A percentile compares a stretch with the other conserved stretches of the same genome.
Conservation (phyloP, 2,329 filamentous ascomycete species). For the Cytospora chrysosperma region DNA sequence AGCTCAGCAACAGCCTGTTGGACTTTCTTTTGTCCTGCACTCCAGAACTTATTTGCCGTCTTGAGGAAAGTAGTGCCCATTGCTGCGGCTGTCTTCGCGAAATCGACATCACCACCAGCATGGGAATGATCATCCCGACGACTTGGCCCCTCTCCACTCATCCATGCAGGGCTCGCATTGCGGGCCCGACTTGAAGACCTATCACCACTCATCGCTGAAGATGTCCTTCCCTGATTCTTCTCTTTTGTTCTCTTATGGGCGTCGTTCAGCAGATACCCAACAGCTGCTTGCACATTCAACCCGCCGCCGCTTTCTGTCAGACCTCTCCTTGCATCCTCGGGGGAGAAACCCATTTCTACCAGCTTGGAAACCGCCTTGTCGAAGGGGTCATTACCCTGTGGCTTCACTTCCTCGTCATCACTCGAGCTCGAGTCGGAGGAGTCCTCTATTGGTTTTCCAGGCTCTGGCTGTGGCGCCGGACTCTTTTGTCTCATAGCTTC, state of each 20-base stretch:
- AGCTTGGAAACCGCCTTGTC: constrained; percentile 84
- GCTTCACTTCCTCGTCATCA: constrained; percentile 40
- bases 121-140: constrained; percentile 57
- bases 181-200: constrained; percentile 38
- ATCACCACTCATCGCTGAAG: constrained; percentile 34
- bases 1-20: constrained; percentile 91
- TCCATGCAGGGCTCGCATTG: constrained; percentile 58
- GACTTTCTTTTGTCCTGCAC: constrained; percentile 86
- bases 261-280: constrained; percentile 86
- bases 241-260: constrained; percentile 82
- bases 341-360: constrained; percentile 90
- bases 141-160: constrained; percentile 53
- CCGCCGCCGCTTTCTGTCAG: constrained; percentile 78
- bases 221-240: constrained; percentile 51
- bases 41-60: constrained; percentile 93
- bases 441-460: constrained; percentile 57
- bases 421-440: constrained; percentile 47
- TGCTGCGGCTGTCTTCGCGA: constrained; percentile 77
- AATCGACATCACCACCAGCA: constrained; percentile 63
- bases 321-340: constrained; percentile 78
- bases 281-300: constrained; percentile 78
- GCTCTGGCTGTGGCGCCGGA: constrained; percentile 41
- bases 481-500: constrained; percentile 18
- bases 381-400: constrained; percentile 57
- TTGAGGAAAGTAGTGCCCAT: constrained; percentile 85